These are phyloP conservation scores for Chara braunii DNA, from an alignment of 139 green algal genomes.

Conservation along the genomic window DNA sequence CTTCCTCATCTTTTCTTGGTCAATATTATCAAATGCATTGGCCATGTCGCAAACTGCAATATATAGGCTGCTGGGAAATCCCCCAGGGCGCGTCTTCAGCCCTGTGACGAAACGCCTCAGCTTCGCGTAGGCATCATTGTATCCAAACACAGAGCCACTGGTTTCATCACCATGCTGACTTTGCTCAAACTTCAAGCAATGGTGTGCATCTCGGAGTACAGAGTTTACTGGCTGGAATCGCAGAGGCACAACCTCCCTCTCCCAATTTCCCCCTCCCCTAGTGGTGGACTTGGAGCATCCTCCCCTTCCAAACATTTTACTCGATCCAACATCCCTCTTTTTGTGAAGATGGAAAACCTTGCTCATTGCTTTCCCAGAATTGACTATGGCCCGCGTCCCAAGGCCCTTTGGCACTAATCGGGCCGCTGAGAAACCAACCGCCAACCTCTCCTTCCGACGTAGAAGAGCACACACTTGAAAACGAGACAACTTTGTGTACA, in stretches of 20 bases:
- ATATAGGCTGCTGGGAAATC: constrained; percentile 39
- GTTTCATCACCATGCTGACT: constrained; percentile 41
- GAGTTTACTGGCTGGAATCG: constrained; percentile 68
- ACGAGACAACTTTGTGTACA: too few relatives aligned
- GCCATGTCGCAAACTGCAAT: constrained; percentile 65
- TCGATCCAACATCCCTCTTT: too few relatives aligned
- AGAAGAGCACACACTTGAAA: too few relatives aligned
- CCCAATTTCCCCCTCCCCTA: not conserved
- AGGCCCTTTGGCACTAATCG: constrained; percentile 70
- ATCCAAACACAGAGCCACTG: constrained; percentile 63
- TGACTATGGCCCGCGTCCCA: constrained; percentile 67
- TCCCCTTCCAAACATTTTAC: too few relatives aligned
- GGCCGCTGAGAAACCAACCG: constrained; percentile 61
- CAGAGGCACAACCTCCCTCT: constrained; percentile 15
- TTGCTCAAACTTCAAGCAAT: constrained; percentile 62
- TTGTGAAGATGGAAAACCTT: too few relatives aligned
- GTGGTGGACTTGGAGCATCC: too few relatives aligned
- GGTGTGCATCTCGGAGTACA: constrained; percentile 51
- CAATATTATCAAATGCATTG: constrained; percentile 71
- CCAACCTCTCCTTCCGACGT: constrained; percentile 37
- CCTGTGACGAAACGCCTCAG: constrained; percentile 53
- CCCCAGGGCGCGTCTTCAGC: constrained; percentile 3
- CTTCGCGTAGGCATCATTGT: constrained; percentile 57
- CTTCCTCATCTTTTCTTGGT: constrained; percentile 26
- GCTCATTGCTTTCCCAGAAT: too few relatives aligned